Evolutionary conservation across 345 rosid genomes (phyloP), one percentile per base, ranked within the genome.

Genomic region (Aquilaria sinensis): DNA sequence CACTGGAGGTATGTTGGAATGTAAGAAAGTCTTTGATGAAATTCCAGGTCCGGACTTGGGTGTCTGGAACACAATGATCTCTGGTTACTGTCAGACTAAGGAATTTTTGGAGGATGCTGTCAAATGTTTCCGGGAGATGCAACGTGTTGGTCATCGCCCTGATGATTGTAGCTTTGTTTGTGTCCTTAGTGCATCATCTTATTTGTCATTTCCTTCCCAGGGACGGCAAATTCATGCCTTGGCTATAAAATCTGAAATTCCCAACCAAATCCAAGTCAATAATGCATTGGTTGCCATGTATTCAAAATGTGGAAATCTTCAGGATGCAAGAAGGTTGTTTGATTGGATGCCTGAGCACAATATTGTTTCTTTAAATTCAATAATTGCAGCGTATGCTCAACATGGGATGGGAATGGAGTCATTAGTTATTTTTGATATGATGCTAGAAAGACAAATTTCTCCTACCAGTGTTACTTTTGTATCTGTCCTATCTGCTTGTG

Each of bases 31-130:
- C n/a, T 88, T 93, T 57, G 72, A 70, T 53, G 98, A 88, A 82
- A 76, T 86, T 70, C 51, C 45, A 9, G 64, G 63, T 5, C 84
- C 85, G 52, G 97, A 92, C 72, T 78, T 83, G 69, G 88, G 90
- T 76, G 76, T 88, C 9, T 93, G 97, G 98, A 93, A 93, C 75
- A 88, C 97, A 0, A 84, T 90, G 90, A 86, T 93, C 72, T 84
- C 85, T 4, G 97, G 96, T 46, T 90, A 88, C 66, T 88, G 97
- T 0, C 74, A 74, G 69, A 72, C 80, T 33, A 88, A 84, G 66
- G 89, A 80, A 32, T 77, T 84, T 53, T 80, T 84, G 9, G 86
- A 80, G 64, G 86, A 80, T 71, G 96, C 97, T 76, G 80, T 93
- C 12, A 66, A 62, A 60, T 78, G 82, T 78, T 90, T 93, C 48